phyloP scores from a whole-genome alignment of 257 asterid species.

The Solanum medicagineum region DNA sequence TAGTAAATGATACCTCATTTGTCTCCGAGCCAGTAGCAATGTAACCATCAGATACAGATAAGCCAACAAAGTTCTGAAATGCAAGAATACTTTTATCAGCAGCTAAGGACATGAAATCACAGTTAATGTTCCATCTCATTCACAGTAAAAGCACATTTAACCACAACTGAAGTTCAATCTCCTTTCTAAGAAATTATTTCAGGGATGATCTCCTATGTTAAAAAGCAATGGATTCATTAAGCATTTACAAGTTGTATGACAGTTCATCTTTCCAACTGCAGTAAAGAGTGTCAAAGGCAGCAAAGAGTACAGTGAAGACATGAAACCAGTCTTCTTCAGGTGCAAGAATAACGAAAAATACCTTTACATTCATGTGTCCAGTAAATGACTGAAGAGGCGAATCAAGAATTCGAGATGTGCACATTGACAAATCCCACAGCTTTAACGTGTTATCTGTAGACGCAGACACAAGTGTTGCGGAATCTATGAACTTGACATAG shows the following conservation, averaged over 20 bases:
- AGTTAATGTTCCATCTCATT: neutral
- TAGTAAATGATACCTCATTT: constrained; percentile 54
- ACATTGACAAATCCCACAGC: constrained; percentile 94
- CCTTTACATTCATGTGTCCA: constrained; percentile 91
- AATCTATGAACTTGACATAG: constrained; percentile 81
- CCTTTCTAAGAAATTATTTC: neutral
- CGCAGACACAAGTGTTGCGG: constrained; percentile 84
- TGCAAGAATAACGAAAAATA: constrained; percentile 7
- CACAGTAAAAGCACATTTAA: neutral
- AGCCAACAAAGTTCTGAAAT: constrained; percentile 91
- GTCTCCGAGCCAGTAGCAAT: constrained; percentile 97
- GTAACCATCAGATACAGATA: constrained; percentile 88
- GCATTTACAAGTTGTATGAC: neutral
- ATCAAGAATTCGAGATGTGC: constrained; percentile 69
- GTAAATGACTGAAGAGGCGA: constrained; percentile 85
- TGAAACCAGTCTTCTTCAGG: neutral
- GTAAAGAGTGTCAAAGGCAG: neutral
- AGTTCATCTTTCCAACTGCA: neutral
- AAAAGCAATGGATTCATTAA: neutral
- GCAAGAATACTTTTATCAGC: constrained; percentile 7
- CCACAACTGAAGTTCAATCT: neutral
- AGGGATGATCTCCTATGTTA: neutral
- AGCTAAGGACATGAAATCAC: neutral
- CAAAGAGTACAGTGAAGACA: neutral
- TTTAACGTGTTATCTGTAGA: constrained; percentile 89